Percentiles rank a stretch among this genome's conserved stretches.
Evolutionary conservation across 768 basidiomycete species (phyloP).

Genomic region (Sarcomyxa edulis): DNA sequence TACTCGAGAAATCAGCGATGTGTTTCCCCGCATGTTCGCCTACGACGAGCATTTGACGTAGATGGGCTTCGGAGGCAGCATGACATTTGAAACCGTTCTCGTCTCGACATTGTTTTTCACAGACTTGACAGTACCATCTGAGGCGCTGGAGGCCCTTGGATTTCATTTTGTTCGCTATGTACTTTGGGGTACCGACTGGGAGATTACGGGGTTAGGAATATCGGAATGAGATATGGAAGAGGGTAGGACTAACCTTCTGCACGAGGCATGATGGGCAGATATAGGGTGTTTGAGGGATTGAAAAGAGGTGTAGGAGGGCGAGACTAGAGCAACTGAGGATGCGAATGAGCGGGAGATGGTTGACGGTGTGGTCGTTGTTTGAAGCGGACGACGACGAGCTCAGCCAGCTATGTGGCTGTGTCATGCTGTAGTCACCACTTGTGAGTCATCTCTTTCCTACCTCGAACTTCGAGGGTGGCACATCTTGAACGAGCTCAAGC

Average conservation of each 20-base stretch:
- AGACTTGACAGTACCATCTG: conserved; percentile 98
- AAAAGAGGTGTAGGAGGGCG: conserved; percentile 2
- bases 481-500: no score
- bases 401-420: no score
- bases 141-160: conserved; percentile 93
- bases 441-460: no score
- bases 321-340: neutral
- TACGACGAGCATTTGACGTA: conserved; percentile 96
- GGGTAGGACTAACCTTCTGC: conserved; percentile 60
- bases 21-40: conserved; percentile 92
- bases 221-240: neutral
- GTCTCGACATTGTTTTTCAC: conserved; percentile 97
- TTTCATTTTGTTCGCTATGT: conserved; percentile 94
- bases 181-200: conserved; percentile 83
- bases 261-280: conserved; percentile 57
- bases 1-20: conserved; percentile 82
- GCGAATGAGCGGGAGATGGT: no score
- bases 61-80: conserved; percentile 79
- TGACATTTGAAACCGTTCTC: conserved; percentile 99
- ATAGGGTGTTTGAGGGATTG: conserved; percentile 8
- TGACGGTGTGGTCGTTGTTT: no score
- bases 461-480: no score
- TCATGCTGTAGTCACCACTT: no score
- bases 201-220: conserved; percentile 1
- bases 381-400: no score